phyloP scores from a whole-genome alignment of 257 asterid species.

The Nicotiana otophora region DNA sequence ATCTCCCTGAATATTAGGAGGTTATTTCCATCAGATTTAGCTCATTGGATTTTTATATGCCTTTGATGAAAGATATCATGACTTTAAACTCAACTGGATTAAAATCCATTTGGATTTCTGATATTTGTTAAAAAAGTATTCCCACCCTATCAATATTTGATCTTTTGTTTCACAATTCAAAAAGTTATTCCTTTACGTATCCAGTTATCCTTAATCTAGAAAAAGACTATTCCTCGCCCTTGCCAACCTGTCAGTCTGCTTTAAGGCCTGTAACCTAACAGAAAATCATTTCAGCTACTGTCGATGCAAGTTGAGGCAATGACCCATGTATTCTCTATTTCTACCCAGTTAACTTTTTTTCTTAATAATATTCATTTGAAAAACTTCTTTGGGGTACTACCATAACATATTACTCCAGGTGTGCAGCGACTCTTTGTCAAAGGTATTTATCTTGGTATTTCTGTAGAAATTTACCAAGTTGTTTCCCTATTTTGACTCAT shows the following conservation, averaged over 20 bases:
- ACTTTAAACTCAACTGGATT: background rate
- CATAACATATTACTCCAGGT: slow-evolving; percentile 4
- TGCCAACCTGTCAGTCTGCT: background rate
- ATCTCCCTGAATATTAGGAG: background rate
- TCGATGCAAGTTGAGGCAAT: background rate
- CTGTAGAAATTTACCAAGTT: slow-evolving; percentile 10
- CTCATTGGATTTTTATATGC: background rate
- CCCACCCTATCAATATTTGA: background rate
- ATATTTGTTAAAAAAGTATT: background rate
- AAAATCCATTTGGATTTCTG: background rate
- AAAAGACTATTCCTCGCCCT: background rate
- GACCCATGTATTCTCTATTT: background rate
- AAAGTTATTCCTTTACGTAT: background rate
- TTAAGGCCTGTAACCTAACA: background rate
- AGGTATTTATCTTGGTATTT: background rate
- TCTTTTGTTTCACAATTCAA: background rate
- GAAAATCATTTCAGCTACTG: background rate
- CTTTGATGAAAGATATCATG: background rate
- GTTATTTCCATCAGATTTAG: background rate
- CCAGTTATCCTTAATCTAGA: background rate
- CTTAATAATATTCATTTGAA: background rate
- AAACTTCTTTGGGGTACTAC: background rate
- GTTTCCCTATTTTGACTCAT: slow-evolving; percentile 11
- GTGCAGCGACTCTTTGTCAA: background rate
- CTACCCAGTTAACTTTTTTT: background rate